Percentiles rank a stretch among this genome's conserved stretches.
These are phyloP conservation scores for Fagopyrum homotropicum DNA, from an alignment of 148 eudicot genomes.

Conservation along the genomic window DNA sequence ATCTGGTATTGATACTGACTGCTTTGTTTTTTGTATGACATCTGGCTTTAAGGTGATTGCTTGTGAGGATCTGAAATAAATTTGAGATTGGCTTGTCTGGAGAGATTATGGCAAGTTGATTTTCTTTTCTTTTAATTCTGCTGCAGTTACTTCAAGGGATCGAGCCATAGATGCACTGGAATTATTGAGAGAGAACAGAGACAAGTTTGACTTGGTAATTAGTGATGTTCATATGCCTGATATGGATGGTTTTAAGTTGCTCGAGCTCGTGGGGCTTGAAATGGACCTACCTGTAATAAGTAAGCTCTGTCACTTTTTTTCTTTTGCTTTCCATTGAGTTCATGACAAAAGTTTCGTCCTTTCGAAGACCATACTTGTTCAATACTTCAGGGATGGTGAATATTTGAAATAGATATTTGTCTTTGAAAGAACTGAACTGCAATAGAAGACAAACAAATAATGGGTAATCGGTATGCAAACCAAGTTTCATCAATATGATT, in stretches of 20 bases:
- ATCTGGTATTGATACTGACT: conserved; percentile 1
- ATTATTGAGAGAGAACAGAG: conserved; percentile 54
- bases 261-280: conserved; percentile 78
- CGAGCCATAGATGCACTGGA: conserved; percentile 55
- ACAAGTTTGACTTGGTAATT: conserved; percentile 22
- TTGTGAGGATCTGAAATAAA: not conserved
- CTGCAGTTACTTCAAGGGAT: conserved; percentile 59
- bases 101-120: not conserved
- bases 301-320: conserved; percentile 25
- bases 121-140: not conserved
- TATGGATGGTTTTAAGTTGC: conserved; percentile 93
- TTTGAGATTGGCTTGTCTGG: not conserved
- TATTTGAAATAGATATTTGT: not conserved
- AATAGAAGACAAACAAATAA: conserved; percentile 1
- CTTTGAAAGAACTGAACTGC: conserved; percentile 5
- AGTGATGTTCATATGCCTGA: conserved; percentile 73
- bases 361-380: not conserved
- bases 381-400: not conserved
- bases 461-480: not conserved
- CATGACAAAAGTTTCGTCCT: not conserved
- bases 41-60: not conserved
- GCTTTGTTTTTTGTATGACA: not conserved
- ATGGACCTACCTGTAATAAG: conserved; percentile 91
- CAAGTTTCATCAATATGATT: not conserved
- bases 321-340: not conserved